A percentile compares a stretch with the other conserved stretches of the same genome.
Conservation (phyloP, 352 stramenopile species). For the Elongisporangium prolatum region DNA sequence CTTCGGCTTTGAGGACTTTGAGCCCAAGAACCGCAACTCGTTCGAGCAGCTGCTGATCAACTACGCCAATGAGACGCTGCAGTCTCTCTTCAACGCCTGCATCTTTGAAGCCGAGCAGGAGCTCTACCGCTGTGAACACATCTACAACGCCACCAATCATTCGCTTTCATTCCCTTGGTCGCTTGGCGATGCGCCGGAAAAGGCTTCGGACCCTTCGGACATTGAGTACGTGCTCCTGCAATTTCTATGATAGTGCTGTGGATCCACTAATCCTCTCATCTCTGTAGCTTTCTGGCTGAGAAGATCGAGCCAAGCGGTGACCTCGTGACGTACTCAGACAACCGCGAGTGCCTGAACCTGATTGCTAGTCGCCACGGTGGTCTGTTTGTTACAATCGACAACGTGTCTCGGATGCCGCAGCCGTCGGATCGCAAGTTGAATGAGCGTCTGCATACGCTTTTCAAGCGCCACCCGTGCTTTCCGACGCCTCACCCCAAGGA, state of each 20-base stretch:
- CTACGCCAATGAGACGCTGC: conserved; percentile 90
- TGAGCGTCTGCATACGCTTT: conserved; percentile 75
- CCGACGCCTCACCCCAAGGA: conserved; percentile 84
- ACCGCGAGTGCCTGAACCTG: conserved; percentile 79
- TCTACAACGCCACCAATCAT: conserved; percentile 79
- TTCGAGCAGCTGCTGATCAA: conserved; percentile 93
- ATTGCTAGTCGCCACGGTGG: conserved; percentile 80
- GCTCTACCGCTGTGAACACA: conserved; percentile 79
- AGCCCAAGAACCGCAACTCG: conserved; percentile 86
- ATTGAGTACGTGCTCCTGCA: conserved; percentile 19
- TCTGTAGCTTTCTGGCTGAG: conserved; percentile 19
- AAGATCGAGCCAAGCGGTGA: conserved; percentile 35
- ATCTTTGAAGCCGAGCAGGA: conserved; percentile 86
- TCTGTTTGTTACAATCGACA: conserved; percentile 84
- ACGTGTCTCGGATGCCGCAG: conserved; percentile 75
- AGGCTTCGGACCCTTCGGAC: conserved; percentile 27
- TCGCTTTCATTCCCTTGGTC: conserved; percentile 74
- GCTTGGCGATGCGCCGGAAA: conserved; percentile 29
- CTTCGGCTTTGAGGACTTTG: conserved; percentile 90
- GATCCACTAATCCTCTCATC: not conserved
- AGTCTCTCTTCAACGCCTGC: conserved; percentile 88
- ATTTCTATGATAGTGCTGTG: not conserved
- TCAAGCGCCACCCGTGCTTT: conserved; percentile 81
- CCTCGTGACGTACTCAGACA: conserved; percentile 75
- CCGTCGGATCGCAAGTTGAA: conserved; percentile 87